Base-by-base conservation (phyloP, 345 rosid genomes). In the Brassica cretica region DNA sequence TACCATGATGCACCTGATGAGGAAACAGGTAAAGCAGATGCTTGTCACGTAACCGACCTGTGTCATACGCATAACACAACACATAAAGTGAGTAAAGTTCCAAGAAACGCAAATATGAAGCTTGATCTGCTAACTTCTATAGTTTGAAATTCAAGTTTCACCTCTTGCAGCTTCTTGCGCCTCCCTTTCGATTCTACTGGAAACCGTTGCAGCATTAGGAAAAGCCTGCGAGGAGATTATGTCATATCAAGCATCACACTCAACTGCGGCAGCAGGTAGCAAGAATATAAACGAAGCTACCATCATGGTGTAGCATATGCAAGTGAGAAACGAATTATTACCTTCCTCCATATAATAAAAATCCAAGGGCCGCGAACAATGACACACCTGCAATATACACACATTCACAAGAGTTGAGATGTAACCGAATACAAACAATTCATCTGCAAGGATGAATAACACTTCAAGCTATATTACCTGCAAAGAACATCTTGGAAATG, bases 101-200 rank as follows among this genome's bases (percentile, higher is more conserved):
- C 25, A 46, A 11, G 24, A 64, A 37, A 60, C 18, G 6, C 3
- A 51, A 76, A 37, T 8, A n/a, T 5, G 18, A 46, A 60, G 15
- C 32, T 66, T 56, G 8, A 62, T 21, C 30, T 5, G 46, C 41
- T 11, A 56, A 33, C 9, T 27, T 15, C 24, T 71, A 33, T 49
- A n/a, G 61, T 71, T 49, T 46, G 25, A 11, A 2, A 60, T 65
- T 76, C 80, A 66, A 68, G 14, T 8, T 75, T 76, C 53, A 91
- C 96, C 96, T 93, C 98, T n/a, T 85, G 87, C 14, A 93, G 85
- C 86, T 93, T 93, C 68, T 93, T 91, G 24, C 88, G 92, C 14
- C 96, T 88, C 41, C 97, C 94, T 82, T 87, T 89, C 10, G 98
- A 91, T 78, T 93, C 94, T n/a, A 88, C 89, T 3, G 98, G 98